Evolutionary conservation across 1,284 basidiomycete species (phyloP).

Genomic region (Tetrapyrgos nigripes): DNA sequence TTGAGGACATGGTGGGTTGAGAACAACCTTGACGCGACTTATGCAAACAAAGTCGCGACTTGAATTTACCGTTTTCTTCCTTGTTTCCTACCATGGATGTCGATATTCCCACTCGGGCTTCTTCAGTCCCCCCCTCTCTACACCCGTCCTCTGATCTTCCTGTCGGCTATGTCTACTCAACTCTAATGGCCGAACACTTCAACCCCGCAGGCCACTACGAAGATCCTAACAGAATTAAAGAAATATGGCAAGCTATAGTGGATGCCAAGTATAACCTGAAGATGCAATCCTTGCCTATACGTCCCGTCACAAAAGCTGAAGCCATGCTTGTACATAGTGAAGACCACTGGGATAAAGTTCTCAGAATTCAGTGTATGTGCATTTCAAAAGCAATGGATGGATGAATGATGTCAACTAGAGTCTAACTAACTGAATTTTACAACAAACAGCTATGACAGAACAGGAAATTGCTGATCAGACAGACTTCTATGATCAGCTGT

Average conservation of each 20-base stretch:
- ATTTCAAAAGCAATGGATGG: not conserved
- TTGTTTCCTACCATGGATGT: constrained; percentile 32
- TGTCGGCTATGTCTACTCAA: constrained; percentile 89
- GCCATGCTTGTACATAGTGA: constrained; percentile 89
- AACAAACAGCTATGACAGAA: constrained; percentile 66
- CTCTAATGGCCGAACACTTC: constrained; percentile 88
- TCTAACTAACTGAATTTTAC: constrained; percentile 18
- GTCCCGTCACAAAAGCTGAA: constrained; percentile 80
- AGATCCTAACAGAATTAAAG: constrained; percentile 85
- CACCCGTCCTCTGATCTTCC: constrained; percentile 35
- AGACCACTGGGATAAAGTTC: constrained; percentile 91
- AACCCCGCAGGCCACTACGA: constrained; percentile 79
- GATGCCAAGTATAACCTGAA: constrained; percentile 65
- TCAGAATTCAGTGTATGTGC: constrained; percentile 78
- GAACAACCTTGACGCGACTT: too few species aligned
- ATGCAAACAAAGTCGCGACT: too few species aligned
- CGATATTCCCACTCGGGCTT: constrained; percentile 19
- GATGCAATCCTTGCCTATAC: constrained; percentile 83
- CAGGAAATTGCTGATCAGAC: constrained; percentile 78
- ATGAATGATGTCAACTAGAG: not conserved
- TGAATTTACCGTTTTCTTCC: too few species aligned
- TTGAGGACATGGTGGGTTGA: constrained; percentile 28
- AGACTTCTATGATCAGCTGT: constrained; percentile 86
- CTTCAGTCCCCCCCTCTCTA: constrained; percentile 3
- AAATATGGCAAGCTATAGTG: constrained; percentile 75